phyloP scores from a whole-genome alignment of 345 rosid genomes.

The Salix caprea region DNA sequence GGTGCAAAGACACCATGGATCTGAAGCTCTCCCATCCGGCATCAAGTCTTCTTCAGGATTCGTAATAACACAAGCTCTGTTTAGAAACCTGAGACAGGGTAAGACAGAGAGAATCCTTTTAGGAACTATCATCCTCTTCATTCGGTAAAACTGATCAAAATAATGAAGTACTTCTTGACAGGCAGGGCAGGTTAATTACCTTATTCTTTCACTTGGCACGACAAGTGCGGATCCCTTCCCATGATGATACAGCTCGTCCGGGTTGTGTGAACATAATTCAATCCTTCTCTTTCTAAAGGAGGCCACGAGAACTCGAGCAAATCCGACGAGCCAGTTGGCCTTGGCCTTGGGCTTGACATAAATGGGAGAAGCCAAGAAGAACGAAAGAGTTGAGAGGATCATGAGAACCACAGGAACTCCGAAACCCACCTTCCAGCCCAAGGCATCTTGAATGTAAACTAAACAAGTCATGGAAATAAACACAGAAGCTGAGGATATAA shows the following conservation, averaged over 20 bases:
- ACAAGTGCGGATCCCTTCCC: slow-evolving; percentile 21
- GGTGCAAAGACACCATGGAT: slow-evolving; percentile 77
- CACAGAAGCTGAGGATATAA: slow-evolving; percentile 18
- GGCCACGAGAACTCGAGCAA: slow-evolving; percentile 38
- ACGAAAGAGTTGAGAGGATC: slow-evolving; percentile 35
- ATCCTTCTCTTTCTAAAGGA: slow-evolving; percentile 28
- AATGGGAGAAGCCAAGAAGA: slow-evolving; percentile 37
- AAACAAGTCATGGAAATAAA: slow-evolving; percentile 34
- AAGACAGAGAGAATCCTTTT: not conserved
- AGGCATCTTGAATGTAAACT: slow-evolving; percentile 41
- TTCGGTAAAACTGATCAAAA: too few species aligned
- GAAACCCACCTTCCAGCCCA: slow-evolving; percentile 54
- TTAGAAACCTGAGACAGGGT: slow-evolving; percentile 46
- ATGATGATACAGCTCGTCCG: slow-evolving; percentile 6
- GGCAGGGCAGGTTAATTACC: slow-evolving; percentile 15
- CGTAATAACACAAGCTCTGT: slow-evolving; percentile 59
- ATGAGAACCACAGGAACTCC: slow-evolving; percentile 37
- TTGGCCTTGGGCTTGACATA: slow-evolving; percentile 36
- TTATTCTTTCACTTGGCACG: slow-evolving; percentile 34
- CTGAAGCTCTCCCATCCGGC: slow-evolving; percentile 52
- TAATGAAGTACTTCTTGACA: too few species aligned
- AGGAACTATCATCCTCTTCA: too few species aligned
- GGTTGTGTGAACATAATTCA: slow-evolving; percentile 12
- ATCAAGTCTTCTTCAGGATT: slow-evolving; percentile 47
- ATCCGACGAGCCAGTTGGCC: slow-evolving; percentile 32